Conservation (phyloP, 352 stramenopile genomes). For the Pythium aquatile region DNA sequence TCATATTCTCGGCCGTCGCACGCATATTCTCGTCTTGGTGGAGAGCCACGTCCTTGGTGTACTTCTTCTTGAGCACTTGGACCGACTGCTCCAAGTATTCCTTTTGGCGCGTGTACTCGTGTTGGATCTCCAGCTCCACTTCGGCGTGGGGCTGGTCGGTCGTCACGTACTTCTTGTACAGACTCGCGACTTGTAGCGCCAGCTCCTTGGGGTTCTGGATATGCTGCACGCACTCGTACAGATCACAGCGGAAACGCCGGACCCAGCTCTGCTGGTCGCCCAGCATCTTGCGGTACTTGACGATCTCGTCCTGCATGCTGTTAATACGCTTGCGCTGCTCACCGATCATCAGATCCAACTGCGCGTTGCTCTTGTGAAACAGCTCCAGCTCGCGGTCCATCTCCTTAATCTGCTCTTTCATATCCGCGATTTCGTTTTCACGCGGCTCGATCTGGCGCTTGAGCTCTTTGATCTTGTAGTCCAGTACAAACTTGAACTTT, state of each 20-base stretch:
- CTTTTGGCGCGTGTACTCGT: conserved; percentile 89
- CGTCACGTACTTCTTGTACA: conserved; percentile 77
- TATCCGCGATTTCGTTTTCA: conserved; percentile 93
- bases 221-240: conserved; percentile 77
- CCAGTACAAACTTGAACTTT: conserved; percentile 95
- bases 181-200: conserved; percentile 64
- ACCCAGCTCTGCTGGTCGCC: conserved; percentile 67
- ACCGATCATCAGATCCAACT: conserved; percentile 92
- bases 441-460: conserved; percentile 91
- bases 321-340: conserved; percentile 88
- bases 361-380: conserved; percentile 93
- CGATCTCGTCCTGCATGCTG: conserved; percentile 82
- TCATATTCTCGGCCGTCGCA: conserved; percentile 83
- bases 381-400: conserved; percentile 95
- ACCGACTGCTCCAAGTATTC: conserved; percentile 93
- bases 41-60: conserved; percentile 65
- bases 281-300: conserved; percentile 49
- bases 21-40: conserved; percentile 66
- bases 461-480: conserved; percentile 92
- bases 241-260: conserved; percentile 78
- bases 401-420: conserved; percentile 94
- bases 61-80: conserved; percentile 86
- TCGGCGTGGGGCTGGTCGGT: conserved; percentile 39
- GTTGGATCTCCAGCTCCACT: conserved; percentile 68
- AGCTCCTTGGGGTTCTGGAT: conserved; percentile 80